Conservation (phyloP, 805 yeast genomes). For the Cyberlindnera petersonii region DNA sequence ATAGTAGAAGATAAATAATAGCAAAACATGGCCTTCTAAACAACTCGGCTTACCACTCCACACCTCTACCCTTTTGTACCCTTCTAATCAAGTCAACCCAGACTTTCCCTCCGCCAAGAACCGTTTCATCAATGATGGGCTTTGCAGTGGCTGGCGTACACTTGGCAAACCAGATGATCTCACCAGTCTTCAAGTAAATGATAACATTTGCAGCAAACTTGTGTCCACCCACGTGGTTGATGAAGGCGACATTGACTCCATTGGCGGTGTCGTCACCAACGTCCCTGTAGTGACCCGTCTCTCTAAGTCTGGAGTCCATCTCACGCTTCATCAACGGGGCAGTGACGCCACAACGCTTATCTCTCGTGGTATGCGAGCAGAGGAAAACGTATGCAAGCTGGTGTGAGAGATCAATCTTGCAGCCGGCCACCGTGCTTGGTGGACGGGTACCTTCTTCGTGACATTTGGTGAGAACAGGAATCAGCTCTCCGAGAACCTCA, state of each 20-base stretch:
- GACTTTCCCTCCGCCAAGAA: conserved; percentile 61
- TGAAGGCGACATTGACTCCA: conserved; percentile 67
- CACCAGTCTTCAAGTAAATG: conserved; percentile 67
- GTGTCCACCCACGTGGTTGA: conserved; percentile 95
- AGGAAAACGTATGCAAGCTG: conserved; percentile 55
- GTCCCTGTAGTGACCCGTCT: conserved; percentile 71
- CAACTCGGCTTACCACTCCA: conserved; percentile 58
- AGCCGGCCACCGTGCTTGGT: conserved; percentile 23
- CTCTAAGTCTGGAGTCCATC: conserved; percentile 68
- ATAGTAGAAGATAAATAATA: too few species aligned
- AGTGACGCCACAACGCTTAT: conserved; percentile 88
- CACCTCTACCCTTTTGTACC: conserved; percentile 48
- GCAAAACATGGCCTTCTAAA: too few species aligned
- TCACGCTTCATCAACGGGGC: conserved; percentile 87
- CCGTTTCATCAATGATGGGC: conserved; percentile 72
- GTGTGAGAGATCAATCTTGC: conserved; percentile 34
- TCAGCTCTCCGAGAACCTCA: conserved; percentile 40
- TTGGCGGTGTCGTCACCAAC: conserved; percentile 66
- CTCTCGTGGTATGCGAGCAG: conserved; percentile 90
- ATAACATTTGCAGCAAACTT: conserved; percentile 89
- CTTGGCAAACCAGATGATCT: conserved; percentile 84
- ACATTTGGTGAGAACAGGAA: conserved; percentile 37
- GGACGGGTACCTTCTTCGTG: conserved; percentile 17
- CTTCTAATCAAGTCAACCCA: conserved; percentile 67
- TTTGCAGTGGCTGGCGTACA: conserved; percentile 73